Percentiles rank a stretch among this genome's conserved stretches.
phyloP scores from a whole-genome alignment of 495 filamentous ascomycete species.

The Talaromyces trachyspermus region DNA sequence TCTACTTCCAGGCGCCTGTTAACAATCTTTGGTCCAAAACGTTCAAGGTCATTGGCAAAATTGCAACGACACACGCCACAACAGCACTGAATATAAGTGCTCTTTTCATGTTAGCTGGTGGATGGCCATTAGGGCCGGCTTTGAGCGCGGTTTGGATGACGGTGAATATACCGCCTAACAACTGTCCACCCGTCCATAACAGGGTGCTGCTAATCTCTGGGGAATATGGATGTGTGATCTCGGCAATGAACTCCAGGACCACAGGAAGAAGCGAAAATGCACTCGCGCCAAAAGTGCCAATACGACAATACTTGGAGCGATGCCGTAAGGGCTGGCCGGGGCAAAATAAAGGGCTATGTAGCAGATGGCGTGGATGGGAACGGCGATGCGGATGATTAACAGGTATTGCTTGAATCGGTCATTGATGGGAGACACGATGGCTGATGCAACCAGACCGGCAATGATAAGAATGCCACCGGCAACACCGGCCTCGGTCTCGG shows the following conservation, averaged over 20 bases:
- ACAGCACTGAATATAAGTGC: conserved; percentile 76
- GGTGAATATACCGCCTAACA: conserved; percentile 74
- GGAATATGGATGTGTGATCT: conserved; percentile 79
- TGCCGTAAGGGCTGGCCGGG: conserved; percentile 59
- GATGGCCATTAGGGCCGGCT: conserved; percentile 43
- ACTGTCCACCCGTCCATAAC: conserved; percentile 69
- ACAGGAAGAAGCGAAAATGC: conserved; percentile 78
- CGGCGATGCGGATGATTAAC: conserved; percentile 61
- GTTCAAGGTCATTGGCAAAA: conserved; percentile 61
- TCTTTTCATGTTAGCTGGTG: conserved; percentile 61
- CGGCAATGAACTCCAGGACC: conserved; percentile 77
- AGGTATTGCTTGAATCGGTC: conserved; percentile 80
- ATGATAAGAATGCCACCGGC: conserved; percentile 86
- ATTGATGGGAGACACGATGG: conserved; percentile 69
- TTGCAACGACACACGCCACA: conserved; percentile 54
- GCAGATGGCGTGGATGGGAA: conserved; percentile 63
- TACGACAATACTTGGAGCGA: conserved; percentile 61
- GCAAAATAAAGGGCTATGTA: conserved; percentile 81
- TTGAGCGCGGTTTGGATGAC: conserved; percentile 74
- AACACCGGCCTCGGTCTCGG: conserved; percentile 76
- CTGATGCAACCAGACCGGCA: conserved; percentile 70
- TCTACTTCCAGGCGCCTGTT: conserved; percentile 54
- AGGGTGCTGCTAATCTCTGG: conserved; percentile 79
- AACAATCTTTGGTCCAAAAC: conserved; percentile 50
- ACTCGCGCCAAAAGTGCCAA: conserved; percentile 64